Percentiles rank a stretch among this genome's conserved stretches.
phyloP scores from a whole-genome alignment of 805 yeast species.

The Monosporozyma servazzii region DNA sequence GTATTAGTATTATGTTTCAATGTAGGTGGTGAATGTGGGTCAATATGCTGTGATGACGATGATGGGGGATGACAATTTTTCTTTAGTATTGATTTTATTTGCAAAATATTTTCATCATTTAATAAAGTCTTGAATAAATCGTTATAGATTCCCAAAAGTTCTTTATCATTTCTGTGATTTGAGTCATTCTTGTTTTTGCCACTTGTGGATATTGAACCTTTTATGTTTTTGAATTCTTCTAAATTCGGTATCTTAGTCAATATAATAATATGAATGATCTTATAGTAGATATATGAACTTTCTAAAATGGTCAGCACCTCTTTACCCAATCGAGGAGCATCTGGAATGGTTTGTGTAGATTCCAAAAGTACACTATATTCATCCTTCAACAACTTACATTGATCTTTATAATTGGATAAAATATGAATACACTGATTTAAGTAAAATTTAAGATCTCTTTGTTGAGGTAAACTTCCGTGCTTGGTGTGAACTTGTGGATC shows the following conservation, averaged over 20 bases:
- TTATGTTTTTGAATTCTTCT: constrained; percentile 17
- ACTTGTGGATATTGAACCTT: constrained; percentile 8
- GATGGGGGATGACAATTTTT: not conserved
- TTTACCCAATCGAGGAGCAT: not conserved
- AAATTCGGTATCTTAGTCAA: constrained; percentile 24
- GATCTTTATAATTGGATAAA: constrained; percentile 25
- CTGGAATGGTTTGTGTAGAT: not conserved
- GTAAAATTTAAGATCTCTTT: constrained; percentile 16
- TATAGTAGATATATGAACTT: constrained; percentile 29
- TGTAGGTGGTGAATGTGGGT: not conserved
- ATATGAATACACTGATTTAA: constrained; percentile 27
- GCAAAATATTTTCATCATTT: constrained; percentile 23
- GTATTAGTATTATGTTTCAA: not conserved
- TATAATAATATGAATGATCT: constrained; percentile 25
- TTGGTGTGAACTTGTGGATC: not conserved
- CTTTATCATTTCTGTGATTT: constrained; percentile 13
- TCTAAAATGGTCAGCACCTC: constrained; percentile 9
- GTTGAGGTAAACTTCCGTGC: constrained; percentile 1
- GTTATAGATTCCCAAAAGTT: constrained; percentile 27
- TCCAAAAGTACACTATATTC: not conserved
- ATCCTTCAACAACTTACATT: constrained; percentile 18
- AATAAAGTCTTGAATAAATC: constrained; percentile 23
- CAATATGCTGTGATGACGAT: not conserved
- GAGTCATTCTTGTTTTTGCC: constrained; percentile 8
- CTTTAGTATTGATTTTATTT: constrained; percentile 15